These are phyloP conservation scores for Afroboletus lepidellus DNA, from an alignment of 1,284 basidiomycete genomes.

Conservation along the genomic window DNA sequence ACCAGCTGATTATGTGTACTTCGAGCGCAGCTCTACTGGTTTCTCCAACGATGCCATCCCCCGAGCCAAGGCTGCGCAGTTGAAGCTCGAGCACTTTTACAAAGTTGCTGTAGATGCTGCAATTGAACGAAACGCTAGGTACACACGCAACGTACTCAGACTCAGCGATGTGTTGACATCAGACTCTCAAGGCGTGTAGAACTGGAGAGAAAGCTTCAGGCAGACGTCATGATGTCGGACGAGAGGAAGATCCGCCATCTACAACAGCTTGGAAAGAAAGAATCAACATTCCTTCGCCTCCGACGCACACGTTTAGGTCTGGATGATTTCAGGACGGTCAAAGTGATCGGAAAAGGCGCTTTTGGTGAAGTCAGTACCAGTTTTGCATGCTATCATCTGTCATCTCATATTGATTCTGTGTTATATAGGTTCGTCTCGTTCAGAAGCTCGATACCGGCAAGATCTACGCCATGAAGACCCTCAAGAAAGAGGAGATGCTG, in stretches of 20 bases:
- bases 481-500: constrained; percentile 98
- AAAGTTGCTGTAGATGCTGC: constrained; percentile 90
- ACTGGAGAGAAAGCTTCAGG: constrained; percentile 75
- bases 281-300: constrained; percentile 78
- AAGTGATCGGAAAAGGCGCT: constrained; percentile 93
- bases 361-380: constrained; percentile 74
- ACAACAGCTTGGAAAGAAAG: constrained; percentile 78
- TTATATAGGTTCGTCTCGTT: constrained; percentile 81
- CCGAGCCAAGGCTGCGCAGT: constrained; percentile 83
- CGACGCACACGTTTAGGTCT: constrained; percentile 85
- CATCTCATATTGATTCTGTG: constrained; percentile 56
- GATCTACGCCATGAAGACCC: constrained; percentile 99
- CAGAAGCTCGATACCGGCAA: constrained; percentile 97
- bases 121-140: constrained; percentile 86
- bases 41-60: constrained; percentile 77
- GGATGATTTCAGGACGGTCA: constrained; percentile 88
- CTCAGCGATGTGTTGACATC: constrained; percentile 3
- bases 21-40: constrained; percentile 67
- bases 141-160: constrained; percentile 20
- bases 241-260: constrained; percentile 81
- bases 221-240: constrained; percentile 63
- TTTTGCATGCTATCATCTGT: constrained; percentile 18
- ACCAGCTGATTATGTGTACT: constrained; percentile 75
- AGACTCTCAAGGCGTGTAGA: constrained; percentile 67
- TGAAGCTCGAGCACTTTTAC: constrained; percentile 91